Percentiles rank a stretch among this genome's conserved stretches.
Evolutionary conservation across 495 filamentous ascomycete species (phyloP).

Genomic region (Penicillium dipodomyicola): DNA sequence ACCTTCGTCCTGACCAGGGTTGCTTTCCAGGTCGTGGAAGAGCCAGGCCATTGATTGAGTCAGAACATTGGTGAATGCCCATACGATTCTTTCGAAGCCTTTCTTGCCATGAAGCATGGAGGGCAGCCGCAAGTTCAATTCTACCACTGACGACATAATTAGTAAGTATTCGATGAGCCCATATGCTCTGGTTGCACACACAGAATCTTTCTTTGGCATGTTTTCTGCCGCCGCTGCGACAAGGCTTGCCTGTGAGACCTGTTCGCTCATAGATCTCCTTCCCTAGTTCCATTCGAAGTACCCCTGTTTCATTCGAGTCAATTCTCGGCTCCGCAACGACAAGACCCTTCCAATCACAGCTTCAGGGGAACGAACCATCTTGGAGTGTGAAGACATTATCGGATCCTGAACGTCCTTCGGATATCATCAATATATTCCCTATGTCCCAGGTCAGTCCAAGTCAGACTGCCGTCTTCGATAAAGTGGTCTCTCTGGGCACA

Average conservation of each 20-base stretch:
- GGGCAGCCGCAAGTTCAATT: slow-evolving; percentile 73
- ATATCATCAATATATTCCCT: slow-evolving; percentile 92
- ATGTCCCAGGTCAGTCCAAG: background rate
- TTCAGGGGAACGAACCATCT: slow-evolving; percentile 52
- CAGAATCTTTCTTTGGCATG: slow-evolving; percentile 59
- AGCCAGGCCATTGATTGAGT: slow-evolving; percentile 73
- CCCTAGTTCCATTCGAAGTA: slow-evolving; percentile 73
- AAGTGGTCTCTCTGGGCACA: background rate
- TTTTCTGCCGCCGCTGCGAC: slow-evolving; percentile 56
- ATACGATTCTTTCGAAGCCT: slow-evolving; percentile 79
- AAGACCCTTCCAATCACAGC: background rate
- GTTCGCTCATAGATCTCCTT: slow-evolving; percentile 83
- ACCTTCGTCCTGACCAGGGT: slow-evolving; percentile 31
- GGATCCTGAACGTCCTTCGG: slow-evolving; percentile 74
- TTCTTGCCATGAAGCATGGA: slow-evolving; percentile 91
- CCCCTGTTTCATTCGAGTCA: slow-evolving; percentile 44
- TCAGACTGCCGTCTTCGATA: background rate
- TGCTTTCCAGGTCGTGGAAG: slow-evolving; percentile 61
- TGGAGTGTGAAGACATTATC: slow-evolving; percentile 75
- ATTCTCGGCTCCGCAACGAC: background rate
- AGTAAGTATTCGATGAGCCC: background rate
- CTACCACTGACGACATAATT: slow-evolving; percentile 57
- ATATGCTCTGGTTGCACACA: slow-evolving; percentile 24
- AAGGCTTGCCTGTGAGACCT: slow-evolving; percentile 74
- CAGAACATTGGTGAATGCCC: slow-evolving; percentile 82